Evolutionary conservation across 768 basidiomycete genomes (phyloP).

Genomic region (Serendipita vermifera): DNA sequence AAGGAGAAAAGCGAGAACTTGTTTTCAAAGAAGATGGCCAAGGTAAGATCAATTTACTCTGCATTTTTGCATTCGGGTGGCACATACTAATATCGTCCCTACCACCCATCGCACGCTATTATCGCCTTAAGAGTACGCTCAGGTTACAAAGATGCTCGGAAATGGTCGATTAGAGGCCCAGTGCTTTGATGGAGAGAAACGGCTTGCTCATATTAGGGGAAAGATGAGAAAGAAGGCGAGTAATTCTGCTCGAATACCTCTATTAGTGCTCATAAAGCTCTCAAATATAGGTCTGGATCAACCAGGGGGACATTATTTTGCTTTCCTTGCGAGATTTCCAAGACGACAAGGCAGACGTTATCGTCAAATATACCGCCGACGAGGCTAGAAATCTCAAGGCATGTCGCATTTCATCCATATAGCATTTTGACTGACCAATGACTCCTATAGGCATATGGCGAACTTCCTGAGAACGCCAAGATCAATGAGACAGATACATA

Average conservation of each 20-base stretch:
- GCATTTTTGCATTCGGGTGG: neutral
- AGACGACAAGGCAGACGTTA: conserved; percentile 98
- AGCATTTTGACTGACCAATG: conserved; percentile 9
- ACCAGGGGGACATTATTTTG: conserved; percentile 92
- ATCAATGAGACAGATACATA: conserved; percentile 94
- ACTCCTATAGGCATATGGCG: conserved; percentile 91
- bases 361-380: conserved; percentile 96
- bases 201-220: conserved; percentile 93
- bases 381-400: conserved; percentile 60
- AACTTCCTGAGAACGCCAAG: conserved; percentile 90
- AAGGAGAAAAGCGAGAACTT: conserved; percentile 95
- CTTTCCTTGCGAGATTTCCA: conserved; percentile 96
- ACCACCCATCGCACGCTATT: neutral
- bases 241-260: neutral
- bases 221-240: conserved; percentile 98
- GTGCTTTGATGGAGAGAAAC: conserved; percentile 97
- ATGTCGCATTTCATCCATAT: neutral
- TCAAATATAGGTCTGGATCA: conserved; percentile 95
- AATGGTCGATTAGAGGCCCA: conserved; percentile 93
- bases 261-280: neutral
- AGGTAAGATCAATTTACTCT: conserved; percentile 24
- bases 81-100: neutral
- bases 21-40: conserved; percentile 99
- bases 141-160: conserved; percentile 96
- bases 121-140: conserved; percentile 67